Evolutionary conservation across 2,329 filamentous ascomycete species (phyloP), one percentile per base, ranked within the genome.

Genomic region (Sporothrix luriei): DNA sequence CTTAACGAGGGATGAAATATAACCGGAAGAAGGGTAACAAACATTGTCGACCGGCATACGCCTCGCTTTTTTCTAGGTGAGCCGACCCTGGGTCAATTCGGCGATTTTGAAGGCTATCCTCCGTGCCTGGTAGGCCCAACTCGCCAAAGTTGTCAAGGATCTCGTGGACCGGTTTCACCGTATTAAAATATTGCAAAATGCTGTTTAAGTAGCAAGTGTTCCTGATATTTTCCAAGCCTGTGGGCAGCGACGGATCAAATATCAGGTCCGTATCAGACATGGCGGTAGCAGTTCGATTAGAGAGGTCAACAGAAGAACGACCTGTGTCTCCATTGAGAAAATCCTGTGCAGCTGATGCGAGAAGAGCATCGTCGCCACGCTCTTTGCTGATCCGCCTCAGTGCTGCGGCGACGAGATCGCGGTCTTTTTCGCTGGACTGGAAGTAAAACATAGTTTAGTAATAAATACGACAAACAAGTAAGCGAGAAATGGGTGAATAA

Each of bases 161-260:
- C 5, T 95, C 86, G 65, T 94, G 88, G 40, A 98, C 84, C 2
- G 92, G 89, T 72, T 89, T 90, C 69, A 98, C 87, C 0, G 94
- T 96, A 78, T 97, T 97, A 74, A 97, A 91, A 77, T 97, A 98
- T 75, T 99, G 95, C 11, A 99, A 84, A 64, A 99, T 86, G 79
- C 94, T 98, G 82, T 99, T 99, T 68, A 99, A 84, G 76, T 99
- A 99, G 78, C 95, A 99, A 0, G 96, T 99, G 76, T 99, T 99
- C 71, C 95, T 94, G 70, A 98, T 97, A 75, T 98, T 99, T 73
- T 89, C 87, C 6, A 98, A 84, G 0, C 95, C 95, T 26, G 97
- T 91, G 0, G 95, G 95, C 78, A 92, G 88, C 40, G 86, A 82
- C 61, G 80, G 75, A 69, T 82, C 76, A 16, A 76, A 76, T 11